Evolutionary conservation across 768 basidiomycete genomes (phyloP).

Genomic region (Hemileccinum rubropunctum): DNA sequence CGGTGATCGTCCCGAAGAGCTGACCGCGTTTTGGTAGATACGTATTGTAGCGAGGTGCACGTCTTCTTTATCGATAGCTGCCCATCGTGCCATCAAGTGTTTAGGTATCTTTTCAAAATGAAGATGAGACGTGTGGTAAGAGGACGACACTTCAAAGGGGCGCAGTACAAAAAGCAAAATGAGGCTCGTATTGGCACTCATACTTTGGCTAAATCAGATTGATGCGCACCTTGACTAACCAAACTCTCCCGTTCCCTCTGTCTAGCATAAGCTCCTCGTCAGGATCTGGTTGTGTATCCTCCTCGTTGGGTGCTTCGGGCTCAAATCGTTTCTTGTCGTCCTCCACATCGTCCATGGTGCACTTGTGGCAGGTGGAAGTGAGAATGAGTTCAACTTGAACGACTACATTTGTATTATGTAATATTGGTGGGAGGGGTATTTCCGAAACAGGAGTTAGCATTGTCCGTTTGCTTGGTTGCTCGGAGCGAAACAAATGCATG

Average conservation of each 20-base stretch:
- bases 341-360: constrained; percentile 39
- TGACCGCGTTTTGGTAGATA: constrained; percentile 57
- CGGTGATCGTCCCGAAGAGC: constrained; percentile 45
- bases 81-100: constrained; percentile 84
- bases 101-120: constrained; percentile 67
- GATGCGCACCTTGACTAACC: constrained; percentile 78
- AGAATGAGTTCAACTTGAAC: not conserved
- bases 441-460: no score
- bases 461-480: no score
- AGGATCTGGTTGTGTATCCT: constrained; percentile 70
- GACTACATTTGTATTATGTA: not conserved
- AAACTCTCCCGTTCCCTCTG: constrained; percentile 70
- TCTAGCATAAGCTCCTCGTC: constrained; percentile 82
- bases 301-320: constrained; percentile 47
- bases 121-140: constrained; percentile 6
- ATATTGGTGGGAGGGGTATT: not conserved
- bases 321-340: constrained; percentile 79
- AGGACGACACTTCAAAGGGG: not conserved
- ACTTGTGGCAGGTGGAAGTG: not conserved
- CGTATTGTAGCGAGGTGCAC: constrained; percentile 83
- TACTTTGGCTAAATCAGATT: not conserved
- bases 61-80: constrained; percentile 68
- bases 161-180: not conserved
- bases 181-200: not conserved
- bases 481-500: not conserved